A percentile compares a stretch with the other conserved stretches of the same genome.
Conservation (phyloP, 345 rosid genomes). For the Raphanus raphanistrum region DNA sequence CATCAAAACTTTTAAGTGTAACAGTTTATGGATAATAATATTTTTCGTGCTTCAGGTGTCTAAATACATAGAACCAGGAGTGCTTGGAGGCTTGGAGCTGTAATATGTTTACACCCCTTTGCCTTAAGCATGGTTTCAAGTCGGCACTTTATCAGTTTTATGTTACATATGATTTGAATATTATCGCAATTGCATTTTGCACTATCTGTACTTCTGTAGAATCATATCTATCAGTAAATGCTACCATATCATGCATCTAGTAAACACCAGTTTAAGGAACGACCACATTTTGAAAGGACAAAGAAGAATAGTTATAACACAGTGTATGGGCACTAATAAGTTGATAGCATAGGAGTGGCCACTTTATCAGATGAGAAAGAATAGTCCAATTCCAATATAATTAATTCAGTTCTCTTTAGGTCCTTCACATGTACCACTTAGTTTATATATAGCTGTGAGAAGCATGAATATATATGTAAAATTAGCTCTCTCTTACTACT, state of each 20-base stretch:
- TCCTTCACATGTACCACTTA: constrained; percentile 35
- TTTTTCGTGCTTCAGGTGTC: too few species aligned
- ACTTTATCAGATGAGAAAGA: constrained; percentile 32
- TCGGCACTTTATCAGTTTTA: neutral
- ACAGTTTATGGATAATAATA: too few species aligned
- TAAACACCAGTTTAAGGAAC: neutral
- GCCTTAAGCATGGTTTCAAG: neutral
- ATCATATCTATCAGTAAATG: neutral
- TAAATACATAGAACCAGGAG: too few species aligned
- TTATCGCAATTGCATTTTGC: neutral
- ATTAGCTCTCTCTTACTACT: neutral
- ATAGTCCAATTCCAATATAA: constrained; percentile 12
- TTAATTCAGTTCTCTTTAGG: constrained; percentile 27
- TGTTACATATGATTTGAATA: neutral
- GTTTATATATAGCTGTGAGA: neutral
- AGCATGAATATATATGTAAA: constrained; percentile 4
- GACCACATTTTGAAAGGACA: neutral
- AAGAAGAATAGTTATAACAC: neutral
- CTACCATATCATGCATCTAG: neutral
- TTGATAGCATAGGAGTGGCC: constrained; percentile 25
- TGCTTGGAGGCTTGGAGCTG: neutral
- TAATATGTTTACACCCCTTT: neutral
- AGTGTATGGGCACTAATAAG: constrained; percentile 19
- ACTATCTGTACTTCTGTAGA: neutral
- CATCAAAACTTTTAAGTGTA: too few species aligned